phyloP scores from a whole-genome alignment of 169 alveolate species.

The Miamiensis avidus region DNA sequence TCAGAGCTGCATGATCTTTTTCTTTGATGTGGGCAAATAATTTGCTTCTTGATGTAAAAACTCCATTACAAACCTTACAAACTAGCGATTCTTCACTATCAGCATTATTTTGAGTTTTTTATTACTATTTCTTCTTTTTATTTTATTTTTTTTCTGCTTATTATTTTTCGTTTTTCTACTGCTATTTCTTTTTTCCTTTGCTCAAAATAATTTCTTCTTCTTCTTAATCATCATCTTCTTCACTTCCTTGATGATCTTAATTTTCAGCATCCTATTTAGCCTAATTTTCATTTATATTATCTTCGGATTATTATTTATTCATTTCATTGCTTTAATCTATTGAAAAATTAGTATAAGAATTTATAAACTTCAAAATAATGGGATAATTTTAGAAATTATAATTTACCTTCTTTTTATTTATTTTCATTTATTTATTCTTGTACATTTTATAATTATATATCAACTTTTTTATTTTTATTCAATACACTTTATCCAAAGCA shows the following conservation, averaged over 20 bases:
- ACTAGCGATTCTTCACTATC: constrained; percentile 2
- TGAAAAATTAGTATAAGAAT: no score
- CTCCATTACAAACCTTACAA: constrained; percentile 51
- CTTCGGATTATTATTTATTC: no score
- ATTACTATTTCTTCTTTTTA: not conserved
- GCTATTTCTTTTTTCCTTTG: not conserved
- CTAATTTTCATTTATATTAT: no score
- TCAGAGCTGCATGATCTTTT: constrained; percentile 51
- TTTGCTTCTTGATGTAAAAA: constrained; percentile 49
- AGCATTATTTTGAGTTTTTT: not conserved
- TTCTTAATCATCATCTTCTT: not conserved
- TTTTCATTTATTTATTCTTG: no score
- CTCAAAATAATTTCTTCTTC: constrained; percentile 6
- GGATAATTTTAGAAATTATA: no score
- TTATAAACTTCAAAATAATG: no score
- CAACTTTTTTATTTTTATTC: no score
- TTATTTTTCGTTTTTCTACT: constrained; percentile 2
- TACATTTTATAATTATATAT: no score
- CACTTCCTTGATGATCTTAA: constrained; percentile 1
- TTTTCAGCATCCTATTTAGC: no score
- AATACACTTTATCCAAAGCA: no score
- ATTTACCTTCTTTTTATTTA: no score
- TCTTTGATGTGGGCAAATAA: constrained; percentile 57
- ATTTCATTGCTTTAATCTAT: no score
- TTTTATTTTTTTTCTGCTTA: constrained; percentile 14